Base-by-base conservation (phyloP, 2,329 filamentous ascomycete genomes). In the Colletotrichum trifolii region DNA sequence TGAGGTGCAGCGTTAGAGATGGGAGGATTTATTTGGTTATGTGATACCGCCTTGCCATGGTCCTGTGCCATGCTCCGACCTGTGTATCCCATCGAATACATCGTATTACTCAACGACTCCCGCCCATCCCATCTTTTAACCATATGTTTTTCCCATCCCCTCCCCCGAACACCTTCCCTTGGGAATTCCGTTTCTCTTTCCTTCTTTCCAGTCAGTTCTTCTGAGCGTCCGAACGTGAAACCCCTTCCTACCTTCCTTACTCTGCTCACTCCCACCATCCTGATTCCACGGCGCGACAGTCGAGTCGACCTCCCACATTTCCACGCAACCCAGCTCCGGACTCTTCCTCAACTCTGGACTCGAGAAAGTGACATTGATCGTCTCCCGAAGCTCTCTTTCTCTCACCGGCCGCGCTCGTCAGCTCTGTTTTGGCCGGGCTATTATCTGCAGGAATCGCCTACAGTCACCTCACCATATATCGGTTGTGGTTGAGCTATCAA, bases 111-210 rank as follows among this genome's bases (percentile, higher is more conserved):
- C 25, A 25, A 25, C 25, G 25, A 25, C 25, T 25, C 4, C 48
- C 55, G 33, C 50, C 63, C 60, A 49, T 68, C 66, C 43, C 64
- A 68, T 54, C 63, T 47, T 17, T 63, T 66, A 45, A 36, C n/a
- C 33, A 17, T 10, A 43, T 10, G 36, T 40, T 35, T 12, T 57
- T 45, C 8, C 50, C 38, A 38, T 9, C 15, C 40, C 10, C 45
- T 38, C 11, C 25, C 25, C 25, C 4, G 25, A 25, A 25, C 25
- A 25, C 25, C 4, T 25, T 5, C 4, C 4, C 4, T 25, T 25
- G 25, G 25, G 25, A 5, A 25, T 25, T 25, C 25, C 25, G 25
- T 38, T 8, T 17, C 25, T 33, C 52, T 52, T 45, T 42, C 36
- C 8, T 46, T 53, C 46, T 40, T 50, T 49, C 17, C 46, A 36